Percentiles rank a stretch among this genome's conserved stretches.
These are phyloP conservation scores for Hanseniaspora opuntiae DNA, from an alignment of 805 yeast species.

Conservation along the genomic window DNA sequence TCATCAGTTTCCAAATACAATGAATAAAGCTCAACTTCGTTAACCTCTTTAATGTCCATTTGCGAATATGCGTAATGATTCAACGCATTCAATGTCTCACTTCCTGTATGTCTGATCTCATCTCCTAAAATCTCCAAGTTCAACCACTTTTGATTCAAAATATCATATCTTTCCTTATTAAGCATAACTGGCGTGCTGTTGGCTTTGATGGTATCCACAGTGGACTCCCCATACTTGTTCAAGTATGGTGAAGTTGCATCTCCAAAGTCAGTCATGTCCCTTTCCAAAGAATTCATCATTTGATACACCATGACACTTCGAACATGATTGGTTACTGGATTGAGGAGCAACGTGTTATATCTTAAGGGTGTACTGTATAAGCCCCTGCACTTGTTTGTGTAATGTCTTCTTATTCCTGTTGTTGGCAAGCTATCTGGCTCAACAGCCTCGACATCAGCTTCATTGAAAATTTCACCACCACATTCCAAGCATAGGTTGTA, in stretches of 20 bases:
- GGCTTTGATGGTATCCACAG: conserved; percentile 38
- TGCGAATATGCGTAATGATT: background rate
- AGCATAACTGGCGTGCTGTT: conserved; percentile 41
- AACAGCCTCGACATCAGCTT: conserved; percentile 18
- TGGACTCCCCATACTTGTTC: conserved; percentile 64
- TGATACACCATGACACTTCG: background rate
- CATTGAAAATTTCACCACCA: conserved; percentile 27
- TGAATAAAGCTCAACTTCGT: background rate
- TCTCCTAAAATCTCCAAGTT: conserved; percentile 44
- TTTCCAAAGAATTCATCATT: conserved; percentile 31
- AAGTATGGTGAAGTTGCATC: conserved; percentile 68
- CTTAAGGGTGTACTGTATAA: conserved; percentile 16
- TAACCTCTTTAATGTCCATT: background rate
- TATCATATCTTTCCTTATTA: conserved; percentile 38
- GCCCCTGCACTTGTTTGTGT: conserved; percentile 23
- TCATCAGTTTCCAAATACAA: background rate
- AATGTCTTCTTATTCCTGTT: conserved; percentile 14
- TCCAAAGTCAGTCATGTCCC: conserved; percentile 87
- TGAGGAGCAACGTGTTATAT: conserved; percentile 18
- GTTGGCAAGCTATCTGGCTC: conserved; percentile 14
- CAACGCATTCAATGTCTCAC: background rate
- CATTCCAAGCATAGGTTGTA: conserved; percentile 34
- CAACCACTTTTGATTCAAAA: conserved; percentile 48
- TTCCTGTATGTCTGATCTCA: conserved; percentile 28
- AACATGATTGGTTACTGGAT: conserved; percentile 12